These are phyloP conservation scores for Tripterygium wilfordii DNA, from an alignment of 177 flowering plant genomes.

Conservation along the genomic window DNA sequence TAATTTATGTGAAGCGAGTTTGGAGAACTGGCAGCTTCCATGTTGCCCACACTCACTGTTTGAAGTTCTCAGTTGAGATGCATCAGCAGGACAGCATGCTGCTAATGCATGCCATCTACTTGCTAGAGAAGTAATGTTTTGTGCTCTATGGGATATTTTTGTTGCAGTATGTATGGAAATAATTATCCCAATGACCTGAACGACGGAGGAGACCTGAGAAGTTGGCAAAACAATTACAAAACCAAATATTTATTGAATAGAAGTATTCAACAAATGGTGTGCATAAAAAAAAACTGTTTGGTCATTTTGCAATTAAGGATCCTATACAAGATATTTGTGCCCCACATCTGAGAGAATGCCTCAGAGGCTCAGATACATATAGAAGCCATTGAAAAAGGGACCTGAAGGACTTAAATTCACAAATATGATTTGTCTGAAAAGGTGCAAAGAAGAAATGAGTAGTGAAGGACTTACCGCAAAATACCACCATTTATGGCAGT, in stretches of 20 bases:
- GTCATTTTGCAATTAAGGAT: too few relatives aligned
- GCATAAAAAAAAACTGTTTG: too few relatives aligned
- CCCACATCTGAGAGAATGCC: too few relatives aligned
- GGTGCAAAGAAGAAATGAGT: background rate
- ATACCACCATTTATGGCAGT: conserved; percentile 64
- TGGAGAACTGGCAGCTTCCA: conserved; percentile 22
- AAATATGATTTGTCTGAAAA: background rate
- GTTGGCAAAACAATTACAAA: background rate
- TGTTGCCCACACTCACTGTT: conserved; percentile 24
- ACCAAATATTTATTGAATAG: too few relatives aligned
- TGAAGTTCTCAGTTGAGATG: conserved; percentile 29
- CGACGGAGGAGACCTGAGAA: conserved; percentile 49
- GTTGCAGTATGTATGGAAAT: conserved; percentile 78
- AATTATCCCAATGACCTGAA: conserved; percentile 72
- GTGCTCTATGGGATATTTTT: conserved; percentile 87
- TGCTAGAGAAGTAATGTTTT: conserved; percentile 62
- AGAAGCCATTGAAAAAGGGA: too few relatives aligned
- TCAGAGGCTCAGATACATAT: too few relatives aligned
- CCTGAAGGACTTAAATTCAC: too few relatives aligned
- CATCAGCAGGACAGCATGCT: conserved; percentile 39
- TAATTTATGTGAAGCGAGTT: conserved; percentile 20
- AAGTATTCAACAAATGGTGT: too few relatives aligned
- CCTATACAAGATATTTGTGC: too few relatives aligned
- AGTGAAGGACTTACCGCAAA: conserved; percentile 51
- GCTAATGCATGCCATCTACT: conserved; percentile 82